Base-by-base conservation (phyloP, 1,139 yeast genomes). In the Suhomyces coccinellae region DNA sequence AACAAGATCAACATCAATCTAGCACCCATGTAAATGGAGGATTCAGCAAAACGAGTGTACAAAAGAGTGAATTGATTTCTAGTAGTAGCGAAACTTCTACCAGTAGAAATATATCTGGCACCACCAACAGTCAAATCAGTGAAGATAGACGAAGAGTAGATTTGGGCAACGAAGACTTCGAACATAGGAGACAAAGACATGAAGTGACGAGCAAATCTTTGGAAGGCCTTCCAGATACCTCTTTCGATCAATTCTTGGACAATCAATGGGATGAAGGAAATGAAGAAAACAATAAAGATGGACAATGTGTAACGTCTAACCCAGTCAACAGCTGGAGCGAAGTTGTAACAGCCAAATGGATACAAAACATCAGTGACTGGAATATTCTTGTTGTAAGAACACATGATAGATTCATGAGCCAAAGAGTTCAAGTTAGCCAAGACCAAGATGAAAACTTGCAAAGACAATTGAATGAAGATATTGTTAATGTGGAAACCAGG, bases 401-500 rank as follows among this genome's bases (percentile, higher is more conserved):
- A 93, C 50, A 85, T 66, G 56, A 90, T 86, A 28, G 97, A 75
- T 72, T 91, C 97, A 63, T 89, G 95, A 44, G 96, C 91, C 65
- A 95, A 76, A 31, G 98, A 71, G 64, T 89, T 93, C 79, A 93
- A 80, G 77, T 93, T 93, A 52, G 95, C 87, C 71, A 91, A 75
- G 38, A 93, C 91, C 70, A 95, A 77, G 85, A 90, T 86, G 69
- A 93, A 93, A 67, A 87, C 72, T 74, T 93, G 99, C 61, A 93
- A 84, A 39, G 98, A 91, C 60, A 91, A 75, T 68, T 90, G 95
- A 81, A 93, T 93, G 67, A 93, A 88, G 81, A 93, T 77, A 73
- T 93, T 93, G 71, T 93, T 93, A 68, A 93, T 81, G 72, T 93
- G 99, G 95, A 93, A 93, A 82, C 99, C 99, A 58, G 97, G 96